Conservation (phyloP, 805 yeast species). For the Wickerhamomyces alni region DNA sequence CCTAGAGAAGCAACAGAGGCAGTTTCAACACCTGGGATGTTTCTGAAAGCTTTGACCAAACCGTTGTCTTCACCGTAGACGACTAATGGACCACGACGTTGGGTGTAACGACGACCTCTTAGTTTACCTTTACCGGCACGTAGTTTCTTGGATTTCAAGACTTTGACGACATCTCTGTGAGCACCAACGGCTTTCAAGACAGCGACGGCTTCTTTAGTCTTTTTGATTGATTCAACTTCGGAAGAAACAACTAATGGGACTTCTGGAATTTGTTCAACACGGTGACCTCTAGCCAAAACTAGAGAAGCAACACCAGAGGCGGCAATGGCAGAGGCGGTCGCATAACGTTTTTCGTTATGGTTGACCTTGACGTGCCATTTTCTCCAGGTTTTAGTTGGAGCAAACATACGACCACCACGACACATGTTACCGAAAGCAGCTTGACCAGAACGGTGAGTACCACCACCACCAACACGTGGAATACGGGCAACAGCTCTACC, state of each 20-base stretch:
- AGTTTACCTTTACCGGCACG: slow-evolving; percentile 99
- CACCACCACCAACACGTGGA: slow-evolving; percentile 99
- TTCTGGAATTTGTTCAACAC: slow-evolving; percentile 96
- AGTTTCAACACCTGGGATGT: slow-evolving; percentile 99
- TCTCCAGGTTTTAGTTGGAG: slow-evolving; percentile 99
- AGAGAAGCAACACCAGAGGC: slow-evolving; percentile 98
- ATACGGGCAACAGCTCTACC: slow-evolving; percentile 99
- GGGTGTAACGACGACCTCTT: slow-evolving; percentile 99
- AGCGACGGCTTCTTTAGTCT: slow-evolving; percentile 99
- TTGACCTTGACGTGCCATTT: slow-evolving; percentile 99
- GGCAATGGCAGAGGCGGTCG: slow-evolving; percentile 99
- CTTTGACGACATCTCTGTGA: slow-evolving; percentile 96
- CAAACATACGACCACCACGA: slow-evolving; percentile 99
- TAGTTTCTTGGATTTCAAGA: slow-evolving; percentile 95
- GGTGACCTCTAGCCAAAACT: slow-evolving; percentile 99
- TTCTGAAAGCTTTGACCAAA: slow-evolving; percentile 97
- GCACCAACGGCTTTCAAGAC: slow-evolving; percentile 98
- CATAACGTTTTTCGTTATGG: slow-evolving; percentile 99
- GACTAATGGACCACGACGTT: slow-evolving; percentile 99
- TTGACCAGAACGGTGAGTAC: slow-evolving; percentile 99
- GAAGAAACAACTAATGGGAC: slow-evolving; percentile 95
- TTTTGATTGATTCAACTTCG: slow-evolving; percentile 86
- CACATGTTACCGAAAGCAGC: slow-evolving; percentile 99
- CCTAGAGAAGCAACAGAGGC: slow-evolving; percentile 87
- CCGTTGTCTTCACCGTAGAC: slow-evolving; percentile 98